phyloP scores from a whole-genome alignment of 108 stramenopile genomes.

The Nitzschia palea region DNA sequence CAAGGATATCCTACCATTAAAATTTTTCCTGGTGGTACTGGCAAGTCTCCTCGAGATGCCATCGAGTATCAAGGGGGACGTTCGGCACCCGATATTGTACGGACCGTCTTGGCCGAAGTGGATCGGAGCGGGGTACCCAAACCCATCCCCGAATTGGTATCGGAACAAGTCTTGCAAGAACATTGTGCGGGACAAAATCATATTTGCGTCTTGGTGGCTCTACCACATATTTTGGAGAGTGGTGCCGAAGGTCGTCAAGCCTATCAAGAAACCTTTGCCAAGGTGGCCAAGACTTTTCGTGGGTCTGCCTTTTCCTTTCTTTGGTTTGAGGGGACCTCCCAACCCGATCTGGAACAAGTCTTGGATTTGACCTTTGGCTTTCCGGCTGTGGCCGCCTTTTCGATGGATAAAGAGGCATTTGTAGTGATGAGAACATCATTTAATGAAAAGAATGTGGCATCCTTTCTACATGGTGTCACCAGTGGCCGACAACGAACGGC shows the following conservation, averaged over 20 bases:
- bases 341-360: constrained; percentile 33
- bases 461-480: constrained; percentile 30
- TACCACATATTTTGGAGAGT: constrained; percentile 42
- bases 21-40: constrained; percentile 36
- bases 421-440: constrained; percentile 25
- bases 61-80: constrained; percentile 32
- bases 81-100: constrained; percentile 10
- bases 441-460: constrained; percentile 27
- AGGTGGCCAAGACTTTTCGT: constrained; percentile 16
- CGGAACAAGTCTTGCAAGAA: constrained; percentile 2
- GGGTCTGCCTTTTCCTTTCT: constrained; percentile 31
- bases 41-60: constrained; percentile 16
- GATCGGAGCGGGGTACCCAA: constrained; percentile 29
- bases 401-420: constrained; percentile 29
- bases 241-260: constrained; percentile 36
- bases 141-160: constrained; percentile 28
- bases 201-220: constrained; percentile 39
- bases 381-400: constrained; percentile 37
- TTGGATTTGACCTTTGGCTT: constrained; percentile 45
- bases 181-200: constrained; percentile 32
- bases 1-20: constrained; percentile 42
- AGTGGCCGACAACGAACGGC: constrained; percentile 28
- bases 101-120: constrained; percentile 19
- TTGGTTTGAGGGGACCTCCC: constrained; percentile 42
- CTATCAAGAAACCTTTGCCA: constrained; percentile 20